These are phyloP conservation scores for Amanita exitialis DNA, from an alignment of 768 basidiomycete species.

Conservation along the genomic window DNA sequence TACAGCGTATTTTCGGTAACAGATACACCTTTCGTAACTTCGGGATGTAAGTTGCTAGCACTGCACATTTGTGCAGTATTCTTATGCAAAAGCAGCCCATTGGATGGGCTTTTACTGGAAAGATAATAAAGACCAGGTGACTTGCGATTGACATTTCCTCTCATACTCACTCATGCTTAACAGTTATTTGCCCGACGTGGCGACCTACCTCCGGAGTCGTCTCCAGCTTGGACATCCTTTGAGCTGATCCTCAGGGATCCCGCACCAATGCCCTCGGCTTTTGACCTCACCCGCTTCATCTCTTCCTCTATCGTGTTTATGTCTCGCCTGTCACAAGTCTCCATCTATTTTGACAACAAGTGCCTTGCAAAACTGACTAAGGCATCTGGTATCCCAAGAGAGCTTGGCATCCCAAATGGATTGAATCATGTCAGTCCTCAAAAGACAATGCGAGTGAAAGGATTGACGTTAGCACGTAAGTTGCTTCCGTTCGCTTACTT, in stretches of 20 bases:
- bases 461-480: conserved; percentile 57
- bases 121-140: conserved; percentile 79
- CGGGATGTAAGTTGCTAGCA: conserved; percentile 42
- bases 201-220: conserved; percentile 31
- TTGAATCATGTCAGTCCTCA: conserved; percentile 46
- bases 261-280: conserved; percentile 66
- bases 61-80: not conserved
- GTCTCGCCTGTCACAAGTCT: conserved; percentile 63
- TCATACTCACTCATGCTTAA: conserved; percentile 6
- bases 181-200: conserved; percentile 82
- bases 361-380: conserved; percentile 61
- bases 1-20: conserved; percentile 79
- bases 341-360: conserved; percentile 75
- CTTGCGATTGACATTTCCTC: not conserved
- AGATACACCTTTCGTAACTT: conserved; percentile 75
- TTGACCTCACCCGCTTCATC: conserved; percentile 86
- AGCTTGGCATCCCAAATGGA: conserved; percentile 41
- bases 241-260: conserved; percentile 83
- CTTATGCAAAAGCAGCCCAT: conserved; percentile 35
- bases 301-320: conserved; percentile 93
- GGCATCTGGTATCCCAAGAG: conserved; percentile 39
- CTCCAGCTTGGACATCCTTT: conserved; percentile 72
- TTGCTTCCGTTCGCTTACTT: not conserved
- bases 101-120: conserved; percentile 99
- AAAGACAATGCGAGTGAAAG: conserved; percentile 59